Evolutionary conservation across 2,329 filamentous ascomycete genomes (phyloP).

Genomic region (Orbilia quercus): DNA sequence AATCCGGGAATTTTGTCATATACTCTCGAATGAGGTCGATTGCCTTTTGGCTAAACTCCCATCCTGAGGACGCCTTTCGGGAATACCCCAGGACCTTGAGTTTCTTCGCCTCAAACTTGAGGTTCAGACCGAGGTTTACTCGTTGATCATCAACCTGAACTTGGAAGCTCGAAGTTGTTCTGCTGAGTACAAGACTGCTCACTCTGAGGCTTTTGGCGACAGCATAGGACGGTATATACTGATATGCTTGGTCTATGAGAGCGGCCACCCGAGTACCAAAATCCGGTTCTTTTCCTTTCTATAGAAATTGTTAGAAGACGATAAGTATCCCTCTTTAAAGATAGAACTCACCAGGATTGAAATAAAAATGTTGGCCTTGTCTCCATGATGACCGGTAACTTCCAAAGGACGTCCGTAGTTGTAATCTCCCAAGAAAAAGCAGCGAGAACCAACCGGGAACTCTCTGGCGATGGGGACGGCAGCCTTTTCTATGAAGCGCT

Average conservation of each 20-base stretch:
- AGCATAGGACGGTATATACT: slow-evolving; percentile 87
- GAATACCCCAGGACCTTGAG: slow-evolving; percentile 96
- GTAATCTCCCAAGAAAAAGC: slow-evolving; percentile 94
- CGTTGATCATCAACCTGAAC: slow-evolving; percentile 83
- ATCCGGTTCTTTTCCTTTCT: slow-evolving; percentile 77
- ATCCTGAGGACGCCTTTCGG: slow-evolving; percentile 83
- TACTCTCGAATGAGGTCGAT: slow-evolving; percentile 84
- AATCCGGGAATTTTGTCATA: slow-evolving; percentile 93
- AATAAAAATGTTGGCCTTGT: slow-evolving; percentile 83
- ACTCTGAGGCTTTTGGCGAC: slow-evolving; percentile 84
- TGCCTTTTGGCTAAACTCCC: slow-evolving; percentile 93
- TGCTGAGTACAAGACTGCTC: slow-evolving; percentile 88
- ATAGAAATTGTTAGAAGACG: slow-evolving; percentile 16
- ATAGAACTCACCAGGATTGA: slow-evolving; percentile 63
- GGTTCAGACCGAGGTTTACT: slow-evolving; percentile 90
- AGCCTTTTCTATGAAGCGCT: slow-evolving; percentile 88
- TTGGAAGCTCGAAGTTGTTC: slow-evolving; percentile 93
- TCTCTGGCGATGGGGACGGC: slow-evolving; percentile 92
- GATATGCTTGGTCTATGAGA: slow-evolving; percentile 75
- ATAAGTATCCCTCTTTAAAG: background rate
- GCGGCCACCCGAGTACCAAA: slow-evolving; percentile 81
- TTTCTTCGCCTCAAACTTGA: slow-evolving; percentile 97
- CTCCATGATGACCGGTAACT: slow-evolving; percentile 77
- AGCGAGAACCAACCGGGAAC: slow-evolving; percentile 82
- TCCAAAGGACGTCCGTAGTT: slow-evolving; percentile 92